A percentile compares a stretch with the other conserved stretches of the same genome.
Evolutionary conservation across 75 land plant genomes (phyloP).

Genomic region (Larix kaempferi): DNA sequence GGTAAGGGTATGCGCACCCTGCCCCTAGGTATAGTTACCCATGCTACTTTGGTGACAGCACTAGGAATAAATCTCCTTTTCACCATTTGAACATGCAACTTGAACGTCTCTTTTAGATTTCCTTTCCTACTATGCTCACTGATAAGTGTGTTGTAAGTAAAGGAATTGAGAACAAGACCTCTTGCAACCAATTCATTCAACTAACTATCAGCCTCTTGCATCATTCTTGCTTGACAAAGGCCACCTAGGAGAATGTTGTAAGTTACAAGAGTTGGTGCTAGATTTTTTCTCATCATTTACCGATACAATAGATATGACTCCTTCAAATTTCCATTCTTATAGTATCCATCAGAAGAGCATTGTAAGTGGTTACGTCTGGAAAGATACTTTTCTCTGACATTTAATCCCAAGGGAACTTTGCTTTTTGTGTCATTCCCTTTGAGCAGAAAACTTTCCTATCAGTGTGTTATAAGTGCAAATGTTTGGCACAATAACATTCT

Average conservation of each 20-base stretch:
- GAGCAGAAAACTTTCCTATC: conserved; percentile 43
- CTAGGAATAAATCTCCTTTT: conserved; percentile 59
- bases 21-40: too few species aligned
- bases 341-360: conserved; percentile 58
- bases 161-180: conserved; percentile 45
- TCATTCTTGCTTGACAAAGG: conserved; percentile 40
- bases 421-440: conserved; percentile 53
- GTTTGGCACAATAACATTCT: conserved; percentile 45
- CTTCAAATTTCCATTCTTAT: conserved; percentile 37
- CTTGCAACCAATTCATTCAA: conserved; percentile 55
- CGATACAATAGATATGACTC: conserved; percentile 42
- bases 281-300: conserved; percentile 45
- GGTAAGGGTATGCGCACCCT: too few species aligned
- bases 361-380: conserved; percentile 68
- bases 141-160: conserved; percentile 63
- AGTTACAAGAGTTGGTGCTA: conserved; percentile 59
- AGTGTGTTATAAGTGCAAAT: conserved; percentile 46
- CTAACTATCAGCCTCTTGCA: conserved; percentile 47
- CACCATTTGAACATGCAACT: conserved; percentile 71
- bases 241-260: conserved; percentile 52
- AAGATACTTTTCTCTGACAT: conserved; percentile 50
- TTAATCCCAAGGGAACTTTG: conserved; percentile 29
- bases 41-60: too few species aligned
- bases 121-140: conserved; percentile 64
- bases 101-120: conserved; percentile 43